Evolutionary conservation across 306 rosid genomes (phyloP), one percentile per base, ranked within the genome.

Genomic region (Sesbania bispinosa): DNA sequence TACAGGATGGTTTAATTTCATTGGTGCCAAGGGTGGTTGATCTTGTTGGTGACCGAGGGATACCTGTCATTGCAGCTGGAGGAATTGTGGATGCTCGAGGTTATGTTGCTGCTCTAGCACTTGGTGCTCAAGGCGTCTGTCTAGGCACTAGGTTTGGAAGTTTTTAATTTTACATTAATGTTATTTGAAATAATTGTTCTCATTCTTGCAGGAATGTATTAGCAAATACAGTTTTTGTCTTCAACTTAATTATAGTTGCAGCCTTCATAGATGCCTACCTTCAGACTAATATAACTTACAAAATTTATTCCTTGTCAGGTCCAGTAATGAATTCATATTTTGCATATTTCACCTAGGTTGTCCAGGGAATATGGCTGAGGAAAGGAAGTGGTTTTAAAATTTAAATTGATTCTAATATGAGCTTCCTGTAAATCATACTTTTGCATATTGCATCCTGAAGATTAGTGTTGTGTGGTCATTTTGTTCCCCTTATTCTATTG

Each of bases 31-130:
- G 82, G 59, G 87, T 89, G 36, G 92, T 83, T 18, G 84, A 89
- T 85, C 84, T 89, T 69, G 87, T 81, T 62, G 92, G 83, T 55
- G 76, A 85, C 50, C 48, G 33, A 72, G 76, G 77, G 15, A 85
- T 89, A 43, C 88, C 90, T 42, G 83, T 89, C 26, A 83, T 89
- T 18, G 90, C 96, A 7, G 85, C 96, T 1, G 92, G 96, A 8
- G 87, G 87, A 23, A 89, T 89, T 50, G 88, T 64, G 13, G 90
- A 87, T 73, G 83, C 82, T 1, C 77, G 88, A 8, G 92, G 92
- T n/a, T 89, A 87, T 81, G 96, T 83, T 50, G 96, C 92, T 43
- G 88, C 88, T 6, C 39, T 89, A 57, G 96, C 96, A 62, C 88
- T 89, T 68, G 96, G 96, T 19, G 92, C 96, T 61, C 80, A 61